Evolutionary conservation across 208 protist species (phyloP).

Genomic region (Trypanosoma cruzi): DNA sequence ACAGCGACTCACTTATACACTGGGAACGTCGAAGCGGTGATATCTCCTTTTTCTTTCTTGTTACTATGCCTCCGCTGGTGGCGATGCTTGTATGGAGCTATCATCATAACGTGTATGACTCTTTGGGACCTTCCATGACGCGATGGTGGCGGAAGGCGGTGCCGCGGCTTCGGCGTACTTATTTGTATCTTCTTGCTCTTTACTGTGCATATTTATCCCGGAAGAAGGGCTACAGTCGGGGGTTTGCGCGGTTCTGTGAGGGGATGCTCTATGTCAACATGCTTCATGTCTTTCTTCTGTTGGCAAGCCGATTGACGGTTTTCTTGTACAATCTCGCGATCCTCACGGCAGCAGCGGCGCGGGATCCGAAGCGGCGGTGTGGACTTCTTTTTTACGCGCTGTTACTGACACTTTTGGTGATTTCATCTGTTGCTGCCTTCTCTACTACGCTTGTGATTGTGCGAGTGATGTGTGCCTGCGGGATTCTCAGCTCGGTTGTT

Average conservation of each 20-base stretch:
- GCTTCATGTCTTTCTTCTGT: conserved; percentile 15
- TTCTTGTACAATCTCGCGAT: conserved; percentile 13
- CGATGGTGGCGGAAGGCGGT: conserved; percentile 27
- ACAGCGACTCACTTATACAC: conserved; percentile 22
- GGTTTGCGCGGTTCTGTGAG: conserved; percentile 24
- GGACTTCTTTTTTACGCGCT: conserved; percentile 6
- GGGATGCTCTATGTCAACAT: conserved; percentile 29
- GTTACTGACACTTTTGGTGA: neutral
- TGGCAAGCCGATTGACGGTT: conserved; percentile 1
- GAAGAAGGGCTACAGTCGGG: neutral
- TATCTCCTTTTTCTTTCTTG: conserved; percentile 14
- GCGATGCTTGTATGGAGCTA: neutral
- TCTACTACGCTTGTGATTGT: conserved; percentile 11
- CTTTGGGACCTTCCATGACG: conserved; percentile 17
- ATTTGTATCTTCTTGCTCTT: conserved; percentile 12
- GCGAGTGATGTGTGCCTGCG: conserved; percentile 12
- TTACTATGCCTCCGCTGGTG: neutral
- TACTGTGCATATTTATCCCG: conserved; percentile 12
- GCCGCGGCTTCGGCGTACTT: conserved; percentile 4
- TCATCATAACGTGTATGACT: conserved; percentile 3
- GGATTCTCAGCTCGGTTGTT: conserved; percentile 9
- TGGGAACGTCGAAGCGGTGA: conserved; percentile 12
- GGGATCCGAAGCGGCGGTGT: neutral
- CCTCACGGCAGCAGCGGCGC: neutral
- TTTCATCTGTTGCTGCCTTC: conserved; percentile 4